Percentiles rank a stretch among this genome's conserved stretches.
Conservation (phyloP, 2,329 filamentous ascomycete species). For the Tothia fuscella region DNA sequence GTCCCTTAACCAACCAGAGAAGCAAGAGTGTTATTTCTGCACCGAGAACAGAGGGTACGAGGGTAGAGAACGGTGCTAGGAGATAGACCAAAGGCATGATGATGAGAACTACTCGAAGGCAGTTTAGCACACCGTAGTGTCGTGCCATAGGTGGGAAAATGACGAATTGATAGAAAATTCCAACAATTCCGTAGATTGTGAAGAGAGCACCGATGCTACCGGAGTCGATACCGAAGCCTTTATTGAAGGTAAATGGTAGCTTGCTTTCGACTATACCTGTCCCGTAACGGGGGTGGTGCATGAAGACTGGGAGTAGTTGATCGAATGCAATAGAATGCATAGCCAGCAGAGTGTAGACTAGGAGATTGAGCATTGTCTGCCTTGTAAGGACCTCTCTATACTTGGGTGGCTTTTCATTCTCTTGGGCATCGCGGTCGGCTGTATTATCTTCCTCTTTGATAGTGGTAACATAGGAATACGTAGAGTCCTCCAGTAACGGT, state of each 20-base stretch:
- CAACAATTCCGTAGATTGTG: conserved; percentile 67
- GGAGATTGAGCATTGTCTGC: conserved; percentile 63
- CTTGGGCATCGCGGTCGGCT: not conserved
- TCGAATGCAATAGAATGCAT: conserved; percentile 78
- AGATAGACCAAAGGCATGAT: conserved; percentile 66
- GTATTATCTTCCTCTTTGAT: not conserved
- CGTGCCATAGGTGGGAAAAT: conserved; percentile 68
- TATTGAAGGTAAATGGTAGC: conserved; percentile 69
- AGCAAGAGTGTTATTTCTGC: conserved; percentile 51
- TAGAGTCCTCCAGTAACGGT: conserved; percentile 2
- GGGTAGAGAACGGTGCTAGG: conserved; percentile 66
- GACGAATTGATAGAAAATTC: conserved; percentile 75
- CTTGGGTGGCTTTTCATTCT: conserved; percentile 11
- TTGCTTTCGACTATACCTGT: conserved; percentile 42
- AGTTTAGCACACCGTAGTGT: conserved; percentile 60
- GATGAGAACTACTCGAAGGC: conserved; percentile 55
- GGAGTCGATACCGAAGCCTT: conserved; percentile 65
- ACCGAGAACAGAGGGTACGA: conserved; percentile 37
- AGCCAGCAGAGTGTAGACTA: conserved; percentile 69
- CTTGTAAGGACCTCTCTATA: conserved; percentile 57
- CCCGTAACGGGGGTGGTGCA: conserved; percentile 57
- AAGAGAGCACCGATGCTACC: conserved; percentile 75
- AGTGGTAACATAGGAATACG: not conserved
- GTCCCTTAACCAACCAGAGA: conserved; percentile 62
- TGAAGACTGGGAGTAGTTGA: conserved; percentile 52